Evolutionary conservation across 2,329 filamentous ascomycete species (phyloP), one percentile per base, ranked within the genome.

Genomic region (Exserohilum turcica): DNA sequence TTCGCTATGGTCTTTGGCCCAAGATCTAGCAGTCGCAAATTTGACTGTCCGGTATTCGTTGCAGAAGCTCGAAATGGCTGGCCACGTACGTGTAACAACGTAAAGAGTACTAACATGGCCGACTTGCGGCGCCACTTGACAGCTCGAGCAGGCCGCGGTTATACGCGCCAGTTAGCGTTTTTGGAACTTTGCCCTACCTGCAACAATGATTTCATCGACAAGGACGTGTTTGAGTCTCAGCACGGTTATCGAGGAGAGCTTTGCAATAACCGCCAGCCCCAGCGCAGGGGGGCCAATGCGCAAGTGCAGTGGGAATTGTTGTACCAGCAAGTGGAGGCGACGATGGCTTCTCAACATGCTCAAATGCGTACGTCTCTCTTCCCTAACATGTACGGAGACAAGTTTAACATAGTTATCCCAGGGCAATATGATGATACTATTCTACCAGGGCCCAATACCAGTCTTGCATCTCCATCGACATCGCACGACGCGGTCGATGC

Each of bases 181-280:
- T 31, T 61, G 3, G n/a, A 43, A 10, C 40, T 60, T 1, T 60
- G 60, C 15, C 33, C 6, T 5, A 63, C 59, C 0, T 64, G 61
- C 3, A 61, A 63, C 0, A 18, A 57, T 8, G 48, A 60, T 18
- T 28, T 59, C 6, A 21, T 57, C 2, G 43, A 62, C 18, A 27
- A 46, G 13, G 3, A 24, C 0, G 29, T 15, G 6, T 60, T 52
- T 12, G 37, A 57, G 12, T n/a, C 13, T 5, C 5, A 32, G 0
- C 52, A 52, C 12, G 38, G 38, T 1, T 18, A 31, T 13, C 12
- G 6, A 6, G 21, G 27, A 38, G 13, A 51, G 16, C 12, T 18
- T 9, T 61, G 56, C 5, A n/a, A 19, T 1, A 49, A 43, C 3
- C 43, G 46, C 2, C 16, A 10, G 3, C 9, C 21, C 18, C 27